Conservation (phyloP, 2,329 filamentous ascomycete genomes). For the Chrysoporthe deuterocubensis region DNA sequence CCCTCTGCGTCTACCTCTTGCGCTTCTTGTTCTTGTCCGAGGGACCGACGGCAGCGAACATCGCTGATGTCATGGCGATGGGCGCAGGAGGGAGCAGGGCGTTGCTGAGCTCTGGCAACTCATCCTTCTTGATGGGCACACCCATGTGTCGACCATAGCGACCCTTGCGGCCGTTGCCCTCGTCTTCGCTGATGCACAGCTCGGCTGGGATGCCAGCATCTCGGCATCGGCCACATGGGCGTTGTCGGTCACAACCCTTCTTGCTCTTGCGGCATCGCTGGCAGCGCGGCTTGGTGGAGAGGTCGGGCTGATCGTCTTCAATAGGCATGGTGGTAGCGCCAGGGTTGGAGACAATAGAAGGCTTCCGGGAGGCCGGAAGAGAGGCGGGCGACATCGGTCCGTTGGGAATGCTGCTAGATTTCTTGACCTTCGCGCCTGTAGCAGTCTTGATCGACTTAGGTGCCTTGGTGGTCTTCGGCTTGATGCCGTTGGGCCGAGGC, state of each 20-base stretch:
- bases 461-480: conserved; percentile 45
- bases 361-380: conserved; percentile 74
- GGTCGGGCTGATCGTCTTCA: conserved; percentile 86
- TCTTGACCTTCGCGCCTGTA: conserved; percentile 54
- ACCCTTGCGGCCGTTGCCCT: conserved; percentile 95
- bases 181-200: conserved; percentile 95
- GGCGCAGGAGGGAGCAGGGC: conserved; percentile 42
- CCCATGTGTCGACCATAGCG: conserved; percentile 80
- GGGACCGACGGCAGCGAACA: conserved; percentile 47
- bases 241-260: conserved; percentile 96
- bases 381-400: conserved; percentile 66
- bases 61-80: conserved; percentile 42
- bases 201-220: conserved; percentile 93
- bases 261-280: conserved; percentile 99
- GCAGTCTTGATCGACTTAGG: conserved; percentile 43
- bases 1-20: conserved; percentile 51
- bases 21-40: conserved; percentile 65
- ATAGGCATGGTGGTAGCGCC: conserved; percentile 49
- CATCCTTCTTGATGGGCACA: conserved; percentile 64
- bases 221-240: conserved; percentile 92
- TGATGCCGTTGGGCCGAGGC: conserved; percentile 43
- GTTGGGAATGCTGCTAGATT: conserved; percentile 43
- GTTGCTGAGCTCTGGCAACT: conserved; percentile 48
- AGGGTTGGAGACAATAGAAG: conserved; percentile 66
- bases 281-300: conserved; percentile 95